Evolutionary conservation across 164 flowering plant species (phyloP).

Genomic region (Berberis thunbergii): DNA sequence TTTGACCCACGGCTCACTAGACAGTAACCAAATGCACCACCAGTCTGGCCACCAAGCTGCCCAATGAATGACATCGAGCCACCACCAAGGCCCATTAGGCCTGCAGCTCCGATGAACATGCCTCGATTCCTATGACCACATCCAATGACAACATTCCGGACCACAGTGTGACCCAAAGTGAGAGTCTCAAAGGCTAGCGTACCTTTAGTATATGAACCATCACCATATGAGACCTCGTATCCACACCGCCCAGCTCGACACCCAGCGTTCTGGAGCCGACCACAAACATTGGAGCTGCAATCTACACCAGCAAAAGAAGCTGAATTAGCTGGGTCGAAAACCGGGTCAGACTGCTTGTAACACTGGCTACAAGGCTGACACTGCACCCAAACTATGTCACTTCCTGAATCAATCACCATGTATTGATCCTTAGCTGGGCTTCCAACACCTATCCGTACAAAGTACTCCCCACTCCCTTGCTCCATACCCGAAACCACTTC

Average conservation of each 20-base stretch:
- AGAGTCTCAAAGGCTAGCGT: conserved; percentile 53
- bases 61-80: conserved; percentile 80
- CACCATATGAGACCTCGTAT: conserved; percentile 68
- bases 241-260: conserved; percentile 54
- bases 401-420: conserved; percentile 85
- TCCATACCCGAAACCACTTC: conserved; percentile 91
- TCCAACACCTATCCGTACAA: conserved; percentile 84
- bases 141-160: conserved; percentile 70
- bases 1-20: conserved; percentile 60
- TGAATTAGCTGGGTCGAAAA: conserved; percentile 68
- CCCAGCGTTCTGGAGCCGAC: conserved; percentile 38
- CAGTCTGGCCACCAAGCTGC: conserved; percentile 70
- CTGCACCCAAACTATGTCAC: conserved; percentile 89
- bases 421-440: conserved; percentile 68
- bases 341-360: conserved; percentile 78
- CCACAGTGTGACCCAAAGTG: conserved; percentile 36
- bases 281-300: conserved; percentile 49
- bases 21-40: conserved; percentile 76
- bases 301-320: conserved; percentile 56
- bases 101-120: conserved; percentile 87
- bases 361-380: conserved; percentile 77
- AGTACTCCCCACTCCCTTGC: conserved; percentile 87
- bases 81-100: conserved; percentile 77
- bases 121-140: conserved; percentile 87
- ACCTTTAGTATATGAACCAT: conserved; percentile 66